Base-by-base conservation (phyloP, 2,329 filamentous ascomycete species). In the Aureobasidium musti region DNA sequence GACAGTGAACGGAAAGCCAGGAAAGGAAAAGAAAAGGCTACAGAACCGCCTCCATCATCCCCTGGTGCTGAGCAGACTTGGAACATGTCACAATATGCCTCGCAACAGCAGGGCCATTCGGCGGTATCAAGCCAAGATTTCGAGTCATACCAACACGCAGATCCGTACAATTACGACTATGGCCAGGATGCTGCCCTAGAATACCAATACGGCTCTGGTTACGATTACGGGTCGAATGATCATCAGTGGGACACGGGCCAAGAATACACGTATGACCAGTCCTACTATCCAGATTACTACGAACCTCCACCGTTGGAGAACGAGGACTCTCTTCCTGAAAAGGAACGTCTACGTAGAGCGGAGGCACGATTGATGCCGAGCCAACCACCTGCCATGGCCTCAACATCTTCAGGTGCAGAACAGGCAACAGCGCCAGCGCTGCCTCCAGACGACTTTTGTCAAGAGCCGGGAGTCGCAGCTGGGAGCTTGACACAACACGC, bases 331-430 rank as follows among this genome's bases (percentile, higher is more conserved):
- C 79, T 92, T 37, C 87, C 89, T 14, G 95, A 98, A 70, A 97
- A 97, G 77, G 89, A 96, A 68, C 87, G 89, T 57, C 79, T 95
- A 67, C 86, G 89, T 54, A 86, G 86, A 67, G 92, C 91, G 47
- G 93, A 97, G 78, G 85, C 89, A 70, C 85, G 88, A 54, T 80
- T 97, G 5, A 78, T 97, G 26, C 94, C 94, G 2, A 97, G 92
- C 73, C 88, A 88, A 72, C 93, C 91, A 17, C 85, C 90, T 14
- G 81, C 67, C 5, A 50, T 49, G 43, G 0, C 49, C 17, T 26
- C 61, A 13, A 19, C 67, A 7, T 67, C 67, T 28, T 21, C 43
- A 23, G 59, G 13, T 3, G 30, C 43, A 10, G 59, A 67, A 26
- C 47, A 35, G n/a, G 45, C 66, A 17, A 64, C 66, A 17, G 66